Evolutionary conservation across 768 basidiomycete species (phyloP), one percentile per base, ranked within the genome.

Genomic region (Boletus rubescentipes): DNA sequence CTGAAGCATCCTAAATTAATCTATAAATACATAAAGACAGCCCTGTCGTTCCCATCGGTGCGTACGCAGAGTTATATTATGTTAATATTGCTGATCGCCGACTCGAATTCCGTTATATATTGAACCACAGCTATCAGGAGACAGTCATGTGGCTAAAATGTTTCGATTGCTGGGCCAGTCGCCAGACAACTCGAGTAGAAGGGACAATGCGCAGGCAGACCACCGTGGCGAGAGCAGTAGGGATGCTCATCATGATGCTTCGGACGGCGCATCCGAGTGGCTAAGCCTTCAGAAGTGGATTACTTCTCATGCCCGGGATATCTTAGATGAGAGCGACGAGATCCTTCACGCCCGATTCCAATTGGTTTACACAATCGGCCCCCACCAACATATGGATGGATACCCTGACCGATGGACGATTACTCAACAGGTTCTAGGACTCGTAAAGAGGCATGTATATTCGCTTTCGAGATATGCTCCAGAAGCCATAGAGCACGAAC

Each of bases 231-330:
- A 29, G 11, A 2, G 21, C 4, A 21, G 3, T 15, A 1, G 16
- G 5, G 15, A 39, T 32, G 15, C 18, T n/a, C n/a, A n/a, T 12
- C 15, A 8, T 1, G 30, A 5, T 11, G 15, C 20, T 21, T 16
- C 3, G 5, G 18, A 26, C 43, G 16, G n/a, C 14, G 3, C 35
- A 32, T 46, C 43, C 50, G 21, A 42, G 12, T 51, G 74, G 61
- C 20, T 58, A 36, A 12, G 46, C 7, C 40, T 51, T 49, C 54
- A 55, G 31, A 44, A 35, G 12, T 64, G 60, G 60, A 49, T 26
- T 4, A 3, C 3, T 26, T 26, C 4, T 26, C 26, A 26, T 26
- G 26, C 26, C 6, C 26, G 26, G 6, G 26, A 26, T 26, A 26
- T 26, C 6, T 6, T 26, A 6, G 26, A 26, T 6, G 26, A 26